phyloP scores from a whole-genome alignment of 2,329 filamentous ascomycete genomes.

The Graphiopsis chlorocephala region DNA sequence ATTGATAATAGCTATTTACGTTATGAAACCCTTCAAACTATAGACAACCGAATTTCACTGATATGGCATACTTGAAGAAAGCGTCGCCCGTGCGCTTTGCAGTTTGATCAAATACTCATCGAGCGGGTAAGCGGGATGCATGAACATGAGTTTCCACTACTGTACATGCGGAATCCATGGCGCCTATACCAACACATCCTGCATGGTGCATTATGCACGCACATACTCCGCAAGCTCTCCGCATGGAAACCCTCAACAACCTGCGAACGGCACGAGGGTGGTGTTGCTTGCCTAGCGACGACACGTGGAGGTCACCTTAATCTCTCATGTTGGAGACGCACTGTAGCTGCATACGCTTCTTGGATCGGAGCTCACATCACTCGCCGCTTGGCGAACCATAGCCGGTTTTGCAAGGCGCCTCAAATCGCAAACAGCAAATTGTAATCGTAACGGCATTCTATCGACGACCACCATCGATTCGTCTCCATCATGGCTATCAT shows the following conservation, averaged over 20 bases:
- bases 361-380: neutral
- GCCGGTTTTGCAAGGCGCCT: neutral
- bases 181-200: neutral
- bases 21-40: neutral
- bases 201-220: neutral
- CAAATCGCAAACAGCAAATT: neutral
- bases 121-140: neutral
- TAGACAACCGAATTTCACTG: neutral
- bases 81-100: neutral
- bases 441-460: neutral
- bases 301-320: neutral
- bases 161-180: neutral
- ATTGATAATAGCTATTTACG: neutral
- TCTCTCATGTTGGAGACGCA: neutral
- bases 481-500: neutral
- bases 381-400: neutral
- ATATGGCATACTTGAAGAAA: neutral
- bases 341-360: neutral
- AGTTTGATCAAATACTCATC: neutral
- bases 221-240: neutral
- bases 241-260: neutral
- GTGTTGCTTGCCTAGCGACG: neutral
- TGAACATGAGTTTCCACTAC: neutral
- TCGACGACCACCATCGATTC: neutral
- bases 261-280: neutral